A percentile compares a stretch with the other conserved stretches of the same genome.
Conservation (phyloP, 129 eudicot genomes). For the Scalesia atractyloides region DNA sequence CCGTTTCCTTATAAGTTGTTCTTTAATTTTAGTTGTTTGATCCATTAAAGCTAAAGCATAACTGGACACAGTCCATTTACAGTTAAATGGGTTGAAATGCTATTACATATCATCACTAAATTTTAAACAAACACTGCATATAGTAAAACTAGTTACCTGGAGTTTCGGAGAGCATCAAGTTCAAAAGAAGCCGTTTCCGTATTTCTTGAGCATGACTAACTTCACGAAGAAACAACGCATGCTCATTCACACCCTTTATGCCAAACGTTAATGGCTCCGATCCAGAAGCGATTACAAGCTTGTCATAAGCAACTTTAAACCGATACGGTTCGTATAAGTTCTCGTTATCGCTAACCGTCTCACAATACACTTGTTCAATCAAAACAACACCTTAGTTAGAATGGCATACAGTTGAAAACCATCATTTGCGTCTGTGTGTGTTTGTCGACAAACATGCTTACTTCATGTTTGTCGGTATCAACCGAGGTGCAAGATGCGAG, state of each 20-base stretch:
- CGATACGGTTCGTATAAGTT: conserved; percentile 46
- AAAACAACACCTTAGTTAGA: conserved; percentile 23
- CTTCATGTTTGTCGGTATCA: conserved; percentile 81
- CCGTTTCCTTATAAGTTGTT: not conserved
- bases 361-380: conserved; percentile 67
- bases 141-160: conserved; percentile 56
- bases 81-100: not conserved
- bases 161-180: conserved; percentile 80
- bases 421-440: not conserved
- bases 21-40: not conserved
- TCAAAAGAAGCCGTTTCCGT: conserved; percentile 71
- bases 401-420: not conserved
- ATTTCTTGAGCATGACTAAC: conserved; percentile 93
- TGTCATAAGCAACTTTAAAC: conserved; percentile 89
- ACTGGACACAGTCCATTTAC: not conserved
- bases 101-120: not conserved
- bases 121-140: not conserved
- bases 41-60: not conserved
- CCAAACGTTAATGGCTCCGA: conserved; percentile 91
- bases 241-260: conserved; percentile 89
- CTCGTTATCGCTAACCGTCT: conserved; percentile 53
- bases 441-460: conserved; percentile 35
- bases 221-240: conserved; percentile 89
- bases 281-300: conserved; percentile 94
- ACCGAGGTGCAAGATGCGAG: conserved; percentile 73